Percentiles rank a stretch among this genome's conserved stretches.
These are phyloP conservation scores for Phytophthora fragariae DNA, from an alignment of 352 stramenopile genomes.

Conservation along the genomic window DNA sequence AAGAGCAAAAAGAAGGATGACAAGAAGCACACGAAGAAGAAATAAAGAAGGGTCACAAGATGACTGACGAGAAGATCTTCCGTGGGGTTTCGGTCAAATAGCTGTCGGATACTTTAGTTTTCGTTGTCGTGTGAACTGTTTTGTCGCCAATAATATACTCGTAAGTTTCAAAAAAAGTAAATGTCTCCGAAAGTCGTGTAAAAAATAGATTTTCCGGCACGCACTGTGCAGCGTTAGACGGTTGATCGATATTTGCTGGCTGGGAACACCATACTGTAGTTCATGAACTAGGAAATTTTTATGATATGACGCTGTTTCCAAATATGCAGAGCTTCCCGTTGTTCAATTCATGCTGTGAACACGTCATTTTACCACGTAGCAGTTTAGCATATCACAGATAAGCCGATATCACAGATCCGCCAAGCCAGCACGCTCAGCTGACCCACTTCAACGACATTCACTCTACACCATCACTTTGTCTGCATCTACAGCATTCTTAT, in stretches of 20 bases:
- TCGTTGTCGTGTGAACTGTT: too few relatives aligned
- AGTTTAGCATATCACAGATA: too few relatives aligned
- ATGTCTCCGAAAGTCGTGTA: too few relatives aligned
- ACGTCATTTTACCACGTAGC: too few relatives aligned
- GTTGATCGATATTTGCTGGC: too few relatives aligned
- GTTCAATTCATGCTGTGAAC: neutral
- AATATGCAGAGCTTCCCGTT: neutral
- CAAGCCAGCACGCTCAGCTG: conserved; percentile 16
- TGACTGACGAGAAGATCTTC: neutral
- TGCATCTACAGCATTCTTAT: neutral
- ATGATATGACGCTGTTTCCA: too few relatives aligned
- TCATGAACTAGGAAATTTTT: too few relatives aligned
- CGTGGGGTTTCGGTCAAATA: neutral
- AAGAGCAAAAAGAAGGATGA: neutral
- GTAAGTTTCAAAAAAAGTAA: too few relatives aligned
- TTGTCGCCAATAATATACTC: too few relatives aligned
- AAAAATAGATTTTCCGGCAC: too few relatives aligned
- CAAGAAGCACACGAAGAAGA: conserved; percentile 1
- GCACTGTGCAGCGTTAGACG: too few relatives aligned
- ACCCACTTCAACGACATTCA: conserved; percentile 41
- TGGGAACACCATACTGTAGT: too few relatives aligned
- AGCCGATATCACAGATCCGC: conserved; percentile 31
- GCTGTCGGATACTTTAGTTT: neutral
- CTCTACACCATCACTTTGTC: conserved; percentile 14
- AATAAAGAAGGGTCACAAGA: neutral